A percentile compares a stretch with the other conserved stretches of the same genome.
Evolutionary conservation across 2,329 filamentous ascomycete species (phyloP).

Genomic region (Cordyceps javanica): DNA sequence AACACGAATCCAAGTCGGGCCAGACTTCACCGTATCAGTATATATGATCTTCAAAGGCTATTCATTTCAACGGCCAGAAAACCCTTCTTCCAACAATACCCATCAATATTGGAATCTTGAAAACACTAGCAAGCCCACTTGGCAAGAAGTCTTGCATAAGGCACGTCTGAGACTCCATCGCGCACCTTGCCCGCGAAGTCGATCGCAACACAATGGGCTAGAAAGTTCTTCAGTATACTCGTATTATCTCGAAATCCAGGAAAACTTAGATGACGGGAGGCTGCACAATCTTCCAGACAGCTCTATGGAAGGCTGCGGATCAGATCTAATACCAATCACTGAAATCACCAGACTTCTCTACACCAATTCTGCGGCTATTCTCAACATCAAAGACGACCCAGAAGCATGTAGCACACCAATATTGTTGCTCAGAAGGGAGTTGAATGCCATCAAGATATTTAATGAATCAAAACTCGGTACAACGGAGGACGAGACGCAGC

Average conservation of each 20-base stretch:
- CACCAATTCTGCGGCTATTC: conserved; percentile 79
- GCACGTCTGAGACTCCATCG: conserved; percentile 74
- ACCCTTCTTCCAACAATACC: background rate
- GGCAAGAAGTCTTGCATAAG: conserved; percentile 97
- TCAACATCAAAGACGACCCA: conserved; percentile 61
- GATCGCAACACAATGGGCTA: background rate
- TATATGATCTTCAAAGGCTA: conserved; percentile 95
- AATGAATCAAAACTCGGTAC: background rate
- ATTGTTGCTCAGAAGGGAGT: conserved; percentile 66
- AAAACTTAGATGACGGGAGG: conserved; percentile 64
- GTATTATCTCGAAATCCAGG: conserved; percentile 76
- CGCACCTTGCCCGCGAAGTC: conserved; percentile 40
- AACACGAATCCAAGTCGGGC: conserved; percentile 72
- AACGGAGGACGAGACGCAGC: background rate
- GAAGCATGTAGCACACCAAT: conserved; percentile 48
- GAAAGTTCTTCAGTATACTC: conserved; percentile 43
- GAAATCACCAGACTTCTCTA: conserved; percentile 87
- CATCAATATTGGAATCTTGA: background rate
- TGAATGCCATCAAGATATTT: conserved; percentile 49
- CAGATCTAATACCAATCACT: conserved; percentile 46
- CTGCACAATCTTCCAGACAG: conserved; percentile 38
- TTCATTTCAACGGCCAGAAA: conserved; percentile 29
- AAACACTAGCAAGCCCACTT: conserved; percentile 60
- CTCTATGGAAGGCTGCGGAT: conserved; percentile 36
- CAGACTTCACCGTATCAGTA: conserved; percentile 76